A percentile compares a stretch with the other conserved stretches of the same genome.
These are phyloP conservation scores for Rhododendron ovatum DNA, from an alignment of 148 eudicot species.

Conservation along the genomic window DNA sequence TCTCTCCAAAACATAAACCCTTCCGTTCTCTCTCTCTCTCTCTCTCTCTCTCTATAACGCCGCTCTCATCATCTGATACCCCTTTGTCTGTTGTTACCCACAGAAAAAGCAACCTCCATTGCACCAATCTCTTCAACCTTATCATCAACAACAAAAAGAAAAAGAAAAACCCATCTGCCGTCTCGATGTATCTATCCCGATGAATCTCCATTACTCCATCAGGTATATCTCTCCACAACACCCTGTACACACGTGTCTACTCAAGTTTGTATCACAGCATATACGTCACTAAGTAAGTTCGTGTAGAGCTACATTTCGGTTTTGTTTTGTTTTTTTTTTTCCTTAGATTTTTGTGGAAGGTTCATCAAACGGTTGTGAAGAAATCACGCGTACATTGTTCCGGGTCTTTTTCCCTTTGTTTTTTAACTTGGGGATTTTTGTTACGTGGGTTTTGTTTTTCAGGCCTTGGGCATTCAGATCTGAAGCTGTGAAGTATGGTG, in stretches of 20 bases:
- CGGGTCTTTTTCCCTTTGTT: neutral
- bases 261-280: neutral
- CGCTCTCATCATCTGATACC: neutral
- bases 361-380: neutral
- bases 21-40: neutral
- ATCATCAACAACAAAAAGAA: neutral
- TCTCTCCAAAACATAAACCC: neutral
- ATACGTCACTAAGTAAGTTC: neutral
- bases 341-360: neutral
- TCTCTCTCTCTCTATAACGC: neutral
- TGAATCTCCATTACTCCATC: neutral
- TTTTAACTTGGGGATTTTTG: neutral
- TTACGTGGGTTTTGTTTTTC: conserved; percentile 3
- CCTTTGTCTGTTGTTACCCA: neutral
- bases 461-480: conserved; percentile 34
- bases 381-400: neutral
- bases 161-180: neutral
- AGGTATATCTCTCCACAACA: neutral
- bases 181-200: neutral
- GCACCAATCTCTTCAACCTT: neutral
- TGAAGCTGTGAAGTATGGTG: conserved; percentile 12
- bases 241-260: neutral
- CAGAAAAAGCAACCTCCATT: neutral
- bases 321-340: neutral
- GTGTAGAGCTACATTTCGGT: neutral